These are phyloP conservation scores for Candida xyloterini DNA, from an alignment of 805 yeast genomes.

Conservation along the genomic window DNA sequence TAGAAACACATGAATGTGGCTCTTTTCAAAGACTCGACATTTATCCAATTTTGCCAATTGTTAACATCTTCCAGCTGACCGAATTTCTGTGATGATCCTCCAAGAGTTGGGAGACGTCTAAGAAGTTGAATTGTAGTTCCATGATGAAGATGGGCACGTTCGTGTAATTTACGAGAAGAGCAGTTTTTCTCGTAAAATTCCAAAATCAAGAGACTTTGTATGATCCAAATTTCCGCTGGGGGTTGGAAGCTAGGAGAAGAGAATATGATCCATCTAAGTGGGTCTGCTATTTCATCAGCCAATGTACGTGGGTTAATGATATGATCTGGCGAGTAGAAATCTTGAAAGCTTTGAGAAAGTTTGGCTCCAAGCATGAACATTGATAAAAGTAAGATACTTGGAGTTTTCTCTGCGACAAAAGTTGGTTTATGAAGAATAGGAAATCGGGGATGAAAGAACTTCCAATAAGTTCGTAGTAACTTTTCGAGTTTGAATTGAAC, in stretches of 20 bases:
- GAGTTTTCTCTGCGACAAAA: constrained; percentile 45
- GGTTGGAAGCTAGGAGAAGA: constrained; percentile 70
- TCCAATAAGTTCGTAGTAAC: constrained; percentile 47
- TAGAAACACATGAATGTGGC: constrained; percentile 80
- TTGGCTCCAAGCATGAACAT: constrained; percentile 58
- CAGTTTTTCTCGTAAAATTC: constrained; percentile 79
- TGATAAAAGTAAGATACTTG: constrained; percentile 48
- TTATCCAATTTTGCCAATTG: constrained; percentile 67
- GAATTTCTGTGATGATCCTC: constrained; percentile 56
- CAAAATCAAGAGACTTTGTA: constrained; percentile 69
- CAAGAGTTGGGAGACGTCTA: constrained; percentile 71
- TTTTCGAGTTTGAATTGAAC: constrained; percentile 28
- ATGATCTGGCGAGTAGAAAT: constrained; percentile 22
- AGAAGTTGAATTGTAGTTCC: constrained; percentile 80
- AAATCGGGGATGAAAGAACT: constrained; percentile 55
- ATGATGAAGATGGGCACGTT: constrained; percentile 81
- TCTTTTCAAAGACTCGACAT: constrained; percentile 73
- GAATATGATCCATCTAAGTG: constrained; percentile 69
- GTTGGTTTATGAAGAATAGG: constrained; percentile 60
- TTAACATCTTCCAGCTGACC: constrained; percentile 24
- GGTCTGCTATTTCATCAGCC: constrained; percentile 47
- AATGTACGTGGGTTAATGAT: constrained; percentile 34
- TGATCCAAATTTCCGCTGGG: constrained; percentile 72
- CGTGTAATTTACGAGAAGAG: constrained; percentile 67
- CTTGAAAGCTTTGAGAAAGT: constrained; percentile 31